phyloP scores from a whole-genome alignment of 129 eudicot species.

The Lactuca saligna region DNA sequence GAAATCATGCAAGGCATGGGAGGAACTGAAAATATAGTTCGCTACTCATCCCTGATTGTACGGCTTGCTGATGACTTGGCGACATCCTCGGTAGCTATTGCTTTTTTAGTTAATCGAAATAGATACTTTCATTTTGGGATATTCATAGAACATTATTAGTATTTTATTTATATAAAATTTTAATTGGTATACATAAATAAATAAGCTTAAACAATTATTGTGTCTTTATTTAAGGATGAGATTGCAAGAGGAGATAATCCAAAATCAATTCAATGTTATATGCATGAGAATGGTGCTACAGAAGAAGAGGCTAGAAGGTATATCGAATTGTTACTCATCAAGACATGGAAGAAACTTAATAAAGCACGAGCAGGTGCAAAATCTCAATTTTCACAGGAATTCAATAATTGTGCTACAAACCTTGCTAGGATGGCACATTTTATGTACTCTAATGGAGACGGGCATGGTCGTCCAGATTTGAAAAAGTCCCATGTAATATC shows the following conservation, averaged over 20 bases:
- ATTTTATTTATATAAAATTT: not conserved
- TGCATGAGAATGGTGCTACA: constrained; percentile 20
- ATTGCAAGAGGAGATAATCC: constrained; percentile 26
- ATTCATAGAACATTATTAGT: not conserved
- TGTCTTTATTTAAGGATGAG: not conserved
- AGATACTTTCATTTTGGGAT: no score
- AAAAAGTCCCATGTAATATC: not conserved
- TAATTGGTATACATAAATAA: not conserved
- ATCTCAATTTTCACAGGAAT: constrained; percentile 6
- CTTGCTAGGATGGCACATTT: constrained; percentile 21
- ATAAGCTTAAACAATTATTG: not conserved
- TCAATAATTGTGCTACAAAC: constrained; percentile 15
- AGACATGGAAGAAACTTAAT: constrained; percentile 24
- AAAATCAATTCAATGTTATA: constrained; percentile 30
- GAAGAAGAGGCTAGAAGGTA: constrained; percentile 30
- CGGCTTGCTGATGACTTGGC: constrained; percentile 26
- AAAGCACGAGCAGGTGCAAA: not conserved
- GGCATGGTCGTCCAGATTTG: constrained; percentile 14
- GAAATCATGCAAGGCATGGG: not conserved
- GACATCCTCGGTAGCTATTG: constrained; percentile 18
- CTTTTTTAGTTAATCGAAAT: not conserved
- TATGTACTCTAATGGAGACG: constrained; percentile 29
- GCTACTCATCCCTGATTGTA: constrained; percentile 4
- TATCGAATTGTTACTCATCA: not conserved
- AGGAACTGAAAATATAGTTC: not conserved